Percentiles rank a stretch among this genome's conserved stretches.
phyloP scores from a whole-genome alignment of 1,139 yeast genomes.

The Zygoascus sp. region DNA sequence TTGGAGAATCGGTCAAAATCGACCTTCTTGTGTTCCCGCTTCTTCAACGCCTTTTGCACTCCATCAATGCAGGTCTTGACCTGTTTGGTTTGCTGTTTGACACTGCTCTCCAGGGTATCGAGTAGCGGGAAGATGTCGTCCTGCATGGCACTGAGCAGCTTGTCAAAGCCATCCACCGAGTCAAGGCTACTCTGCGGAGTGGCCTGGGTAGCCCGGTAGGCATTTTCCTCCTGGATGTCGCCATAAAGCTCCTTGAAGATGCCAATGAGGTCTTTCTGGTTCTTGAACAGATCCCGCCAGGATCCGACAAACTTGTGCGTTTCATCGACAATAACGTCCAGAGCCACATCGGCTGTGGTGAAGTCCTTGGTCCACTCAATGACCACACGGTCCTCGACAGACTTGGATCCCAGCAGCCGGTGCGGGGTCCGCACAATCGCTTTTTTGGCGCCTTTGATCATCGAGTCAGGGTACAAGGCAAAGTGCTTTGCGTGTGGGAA shows the following conservation, averaged over 20 bases:
- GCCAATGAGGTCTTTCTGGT: conserved; percentile 36
- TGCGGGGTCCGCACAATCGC: conserved; percentile 39
- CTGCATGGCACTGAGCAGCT: background rate
- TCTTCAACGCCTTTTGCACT: conserved; percentile 44
- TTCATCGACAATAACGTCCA: conserved; percentile 41
- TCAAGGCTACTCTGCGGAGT: conserved; percentile 41
- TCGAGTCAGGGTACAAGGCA: conserved; percentile 12
- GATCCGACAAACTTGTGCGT: conserved; percentile 35
- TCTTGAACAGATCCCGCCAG: conserved; percentile 41
- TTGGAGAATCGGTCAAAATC: conserved; percentile 43
- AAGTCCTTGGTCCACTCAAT: conserved; percentile 47
- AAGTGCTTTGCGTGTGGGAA: background rate
- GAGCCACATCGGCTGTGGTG: conserved; percentile 43
- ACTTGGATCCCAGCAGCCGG: conserved; percentile 34
- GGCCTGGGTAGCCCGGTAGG: conserved; percentile 29
- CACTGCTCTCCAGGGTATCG: conserved; percentile 25
- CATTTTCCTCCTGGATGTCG: conserved; percentile 41
- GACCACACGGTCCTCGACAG: conserved; percentile 47
- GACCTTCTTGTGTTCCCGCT: conserved; percentile 45
- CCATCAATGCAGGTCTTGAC: conserved; percentile 42
- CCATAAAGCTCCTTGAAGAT: conserved; percentile 36
- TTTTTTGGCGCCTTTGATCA: conserved; percentile 37
- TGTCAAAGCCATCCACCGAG: conserved; percentile 18
- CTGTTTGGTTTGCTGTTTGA: conserved; percentile 34
- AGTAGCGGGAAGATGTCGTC: conserved; percentile 28